Evolutionary conservation across 2,329 filamentous ascomycete genomes (phyloP), one percentile per base, ranked within the genome.

Genomic region (Talaromyces marneffei): DNA sequence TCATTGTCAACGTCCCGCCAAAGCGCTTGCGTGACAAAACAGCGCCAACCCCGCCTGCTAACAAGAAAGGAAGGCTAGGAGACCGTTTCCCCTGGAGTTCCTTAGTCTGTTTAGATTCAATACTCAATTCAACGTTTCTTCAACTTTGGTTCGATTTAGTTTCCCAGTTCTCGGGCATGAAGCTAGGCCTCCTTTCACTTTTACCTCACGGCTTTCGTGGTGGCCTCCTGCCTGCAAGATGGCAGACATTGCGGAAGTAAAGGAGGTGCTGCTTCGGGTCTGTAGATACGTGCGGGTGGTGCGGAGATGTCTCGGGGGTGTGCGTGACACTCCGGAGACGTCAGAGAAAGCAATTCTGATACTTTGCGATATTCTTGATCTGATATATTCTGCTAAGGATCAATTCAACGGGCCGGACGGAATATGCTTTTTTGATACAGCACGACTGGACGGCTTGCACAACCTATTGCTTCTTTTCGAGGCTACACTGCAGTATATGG

Each of bases 281-380:
- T 55, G 64, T 42, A 64, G 62, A 27, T 67, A 65, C 3, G 63
- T 63, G 14, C 67, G 68, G 20, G 52, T 64, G 4, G 68, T 66
- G 14, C 65, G 67, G 23, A 66, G 69, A 42, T 70, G 66, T 60
- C 62, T 71, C 1, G 62, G 61, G 27, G 60, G 63, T 31, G 65
- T 64, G 9, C 63, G 64, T 42, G 70, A 72, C 6, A 62, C 63
- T 0, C 69, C 70, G n/a, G 70, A 71, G 27, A 64, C 64, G 2
- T 64, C 67, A 9, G 65, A 66, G 23, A 64, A 65, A n/a, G 64
- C 68, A 1, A 59, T 67, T 7, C 60, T 62, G 18, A 42, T 71
- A 1, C 57, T 72, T 3, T 61, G 52, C 2, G 71, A 72, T 10
- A 61, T 67, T 0, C 31, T 67, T 16, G 70, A 72, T 29, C 54